These are phyloP conservation scores for Pythium dissotocum DNA, from an alignment of 352 stramenopile species.

Conservation along the genomic window DNA sequence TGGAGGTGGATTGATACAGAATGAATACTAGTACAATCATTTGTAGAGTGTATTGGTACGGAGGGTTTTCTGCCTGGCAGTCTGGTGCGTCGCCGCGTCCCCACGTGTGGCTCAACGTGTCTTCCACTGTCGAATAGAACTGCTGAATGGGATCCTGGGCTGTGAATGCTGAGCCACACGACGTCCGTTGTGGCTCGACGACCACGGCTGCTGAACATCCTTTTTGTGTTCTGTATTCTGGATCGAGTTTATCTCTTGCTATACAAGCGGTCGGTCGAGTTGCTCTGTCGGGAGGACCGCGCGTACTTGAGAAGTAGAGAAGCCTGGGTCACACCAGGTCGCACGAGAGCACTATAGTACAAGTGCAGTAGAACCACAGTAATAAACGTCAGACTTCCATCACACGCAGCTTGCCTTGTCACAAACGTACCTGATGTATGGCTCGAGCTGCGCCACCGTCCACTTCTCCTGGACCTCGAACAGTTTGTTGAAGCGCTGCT, in stretches of 20 bases:
- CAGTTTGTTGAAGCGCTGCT: conserved; percentile 75
- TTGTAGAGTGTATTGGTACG: neutral
- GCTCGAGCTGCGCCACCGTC: conserved; percentile 77
- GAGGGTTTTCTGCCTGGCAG: neutral
- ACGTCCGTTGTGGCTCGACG: neutral
- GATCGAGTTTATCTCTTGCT: conserved; percentile 46
- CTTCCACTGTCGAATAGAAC: conserved; percentile 15
- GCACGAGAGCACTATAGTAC: conserved; percentile 56
- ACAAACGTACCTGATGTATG: conserved; percentile 71
- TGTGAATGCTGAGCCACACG: conserved; percentile 2
- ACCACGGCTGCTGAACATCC: conserved; percentile 11
- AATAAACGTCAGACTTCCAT: too few relatives aligned
- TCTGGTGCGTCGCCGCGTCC: conserved; percentile 5
- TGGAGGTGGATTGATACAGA: conserved; percentile 19
- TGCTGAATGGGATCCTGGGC: neutral
- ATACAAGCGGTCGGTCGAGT: conserved; percentile 74
- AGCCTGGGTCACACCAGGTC: conserved; percentile 64
- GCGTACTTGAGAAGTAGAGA: conserved; percentile 79
- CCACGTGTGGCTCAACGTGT: conserved; percentile 9
- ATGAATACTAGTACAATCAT: neutral
- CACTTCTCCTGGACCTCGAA: conserved; percentile 85
- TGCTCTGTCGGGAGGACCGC: conserved; percentile 73
- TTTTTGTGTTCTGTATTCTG: neutral
- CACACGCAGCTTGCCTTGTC: too few relatives aligned
- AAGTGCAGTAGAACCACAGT: too few relatives aligned